A percentile compares a stretch with the other conserved stretches of the same genome.
Evolutionary conservation across 169 alveolate species (phyloP).

Genomic region (Theileria annulata): DNA sequence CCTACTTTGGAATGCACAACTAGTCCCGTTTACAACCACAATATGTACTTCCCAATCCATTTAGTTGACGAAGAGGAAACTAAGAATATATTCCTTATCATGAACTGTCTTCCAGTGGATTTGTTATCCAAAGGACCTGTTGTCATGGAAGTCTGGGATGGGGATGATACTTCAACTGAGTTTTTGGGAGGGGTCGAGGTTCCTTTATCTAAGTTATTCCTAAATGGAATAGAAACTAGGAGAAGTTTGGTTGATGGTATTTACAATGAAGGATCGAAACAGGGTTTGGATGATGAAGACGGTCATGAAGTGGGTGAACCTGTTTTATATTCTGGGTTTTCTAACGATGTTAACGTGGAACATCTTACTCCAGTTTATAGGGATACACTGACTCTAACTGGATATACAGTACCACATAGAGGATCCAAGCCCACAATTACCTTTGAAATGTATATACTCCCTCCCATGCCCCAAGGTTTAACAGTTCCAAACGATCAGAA

Average conservation of each 20-base stretch:
- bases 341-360: constrained; percentile 49
- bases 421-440: constrained; percentile 71
- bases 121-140: constrained; percentile 83
- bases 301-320: constrained; percentile 3
- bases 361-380: constrained; percentile 42
- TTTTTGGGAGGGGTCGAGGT: constrained; percentile 81
- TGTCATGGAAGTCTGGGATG: constrained; percentile 82
- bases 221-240: constrained; percentile 66
- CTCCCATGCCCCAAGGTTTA: constrained; percentile 76
- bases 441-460: constrained; percentile 73
- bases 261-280: constrained; percentile 18
- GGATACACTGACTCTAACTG: constrained; percentile 49
- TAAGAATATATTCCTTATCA: constrained; percentile 71
- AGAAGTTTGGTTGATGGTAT: constrained; percentile 74
- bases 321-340: constrained; percentile 59
- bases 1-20: constrained; percentile 67
- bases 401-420: constrained; percentile 60
- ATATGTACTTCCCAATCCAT: constrained; percentile 83
- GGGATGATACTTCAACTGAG: constrained; percentile 77
- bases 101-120: constrained; percentile 81
- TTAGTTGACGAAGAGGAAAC: constrained; percentile 79
- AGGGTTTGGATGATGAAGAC: constrained; percentile 10
- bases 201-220: constrained; percentile 71
- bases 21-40: constrained; percentile 82
- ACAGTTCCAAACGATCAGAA: constrained; percentile 63